Evolutionary conservation across 495 filamentous ascomycete genomes (phyloP).

Genomic region (Cladorrhinum samala): DNA sequence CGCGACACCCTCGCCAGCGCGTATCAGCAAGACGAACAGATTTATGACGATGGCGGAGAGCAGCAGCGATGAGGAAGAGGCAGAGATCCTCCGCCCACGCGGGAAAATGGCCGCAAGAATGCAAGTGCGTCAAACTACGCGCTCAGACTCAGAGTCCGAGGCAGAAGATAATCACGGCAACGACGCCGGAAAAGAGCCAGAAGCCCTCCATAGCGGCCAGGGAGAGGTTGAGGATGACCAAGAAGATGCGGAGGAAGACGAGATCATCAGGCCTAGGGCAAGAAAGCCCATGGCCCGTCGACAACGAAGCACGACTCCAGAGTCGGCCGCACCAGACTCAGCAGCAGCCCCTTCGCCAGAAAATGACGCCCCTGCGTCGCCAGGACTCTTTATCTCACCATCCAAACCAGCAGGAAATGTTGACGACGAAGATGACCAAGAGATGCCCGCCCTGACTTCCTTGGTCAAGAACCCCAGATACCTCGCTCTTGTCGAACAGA

Average conservation of each 20-base stretch:
- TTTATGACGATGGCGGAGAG: slow-evolving; percentile 6
- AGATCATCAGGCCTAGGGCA: slow-evolving; percentile 22
- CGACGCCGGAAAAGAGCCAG: slow-evolving; percentile 9
- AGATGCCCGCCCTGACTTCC: slow-evolving; percentile 37
- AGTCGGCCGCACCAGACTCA: slow-evolving; percentile 10
- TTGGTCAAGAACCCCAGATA: slow-evolving; percentile 51
- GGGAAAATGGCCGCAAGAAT: slow-evolving; percentile 68
- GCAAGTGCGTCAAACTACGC: slow-evolving; percentile 26
- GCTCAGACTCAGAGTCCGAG: slow-evolving; percentile 16
- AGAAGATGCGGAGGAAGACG: slow-evolving; percentile 27
- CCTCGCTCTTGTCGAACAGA: slow-evolving; percentile 61
- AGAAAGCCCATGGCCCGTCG: slow-evolving; percentile 30
- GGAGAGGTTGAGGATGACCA: slow-evolving; percentile 19
- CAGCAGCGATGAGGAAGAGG: slow-evolving; percentile 27
- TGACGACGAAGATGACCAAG: slow-evolving; percentile 40
- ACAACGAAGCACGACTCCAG: slow-evolving; percentile 32
- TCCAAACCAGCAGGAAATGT: slow-evolving; percentile 26
- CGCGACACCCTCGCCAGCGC: slow-evolving; percentile 16
- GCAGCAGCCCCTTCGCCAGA: slow-evolving; percentile 28
- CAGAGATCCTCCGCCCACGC: slow-evolving; percentile 50
- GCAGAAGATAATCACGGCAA: too few species aligned
- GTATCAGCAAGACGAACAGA: background rate
- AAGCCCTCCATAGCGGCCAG: slow-evolving; percentile 17
- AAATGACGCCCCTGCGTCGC: slow-evolving; percentile 18
- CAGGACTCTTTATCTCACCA: slow-evolving; percentile 40